Conservation (phyloP, 2,329 filamentous ascomycete genomes). For the Cryphonectria naterciae region DNA sequence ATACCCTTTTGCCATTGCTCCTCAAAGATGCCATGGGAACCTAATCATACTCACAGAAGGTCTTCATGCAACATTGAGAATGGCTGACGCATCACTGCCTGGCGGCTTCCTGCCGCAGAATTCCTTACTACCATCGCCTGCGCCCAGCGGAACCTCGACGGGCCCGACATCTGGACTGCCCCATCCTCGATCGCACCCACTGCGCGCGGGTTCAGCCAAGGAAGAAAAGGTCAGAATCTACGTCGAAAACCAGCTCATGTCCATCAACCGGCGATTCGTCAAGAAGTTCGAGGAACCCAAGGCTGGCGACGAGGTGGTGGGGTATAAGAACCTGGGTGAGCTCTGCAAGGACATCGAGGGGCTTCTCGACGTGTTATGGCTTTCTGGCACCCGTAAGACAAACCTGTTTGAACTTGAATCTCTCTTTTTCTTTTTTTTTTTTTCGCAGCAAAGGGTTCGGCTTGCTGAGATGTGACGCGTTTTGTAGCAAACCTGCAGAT, state of each 20-base stretch:
- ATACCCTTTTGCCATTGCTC: background rate
- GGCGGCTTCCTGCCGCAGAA: constrained; percentile 57
- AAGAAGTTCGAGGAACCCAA: constrained; percentile 59
- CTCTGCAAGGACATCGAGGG: constrained; percentile 75
- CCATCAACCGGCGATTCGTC: constrained; percentile 61
- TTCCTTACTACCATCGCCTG: constrained; percentile 58
- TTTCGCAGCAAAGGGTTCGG: background rate
- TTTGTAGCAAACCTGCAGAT: constrained; percentile 74
- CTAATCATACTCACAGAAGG: constrained; percentile 3
- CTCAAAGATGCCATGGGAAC: constrained; percentile 23
- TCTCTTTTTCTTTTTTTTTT: background rate
- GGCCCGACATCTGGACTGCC: constrained; percentile 50
- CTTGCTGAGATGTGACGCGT: background rate
- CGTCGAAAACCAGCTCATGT: constrained; percentile 56
- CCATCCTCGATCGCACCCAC: constrained; percentile 56
- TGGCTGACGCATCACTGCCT: constrained; percentile 33
- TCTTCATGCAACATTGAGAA: constrained; percentile 27
- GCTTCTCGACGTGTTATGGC: constrained; percentile 82
- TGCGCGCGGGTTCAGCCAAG: constrained; percentile 61
- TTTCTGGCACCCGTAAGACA: constrained; percentile 78
- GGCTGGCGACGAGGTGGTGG: constrained; percentile 52
- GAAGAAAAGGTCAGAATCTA: constrained; percentile 64
- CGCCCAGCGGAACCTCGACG: constrained; percentile 54
- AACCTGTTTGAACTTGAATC: too few species aligned
- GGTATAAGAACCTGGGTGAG: constrained; percentile 67